These are phyloP conservation scores for Hypoxylon sp. DNA, from an alignment of 2,329 filamentous ascomycete species.

Conservation along the genomic window DNA sequence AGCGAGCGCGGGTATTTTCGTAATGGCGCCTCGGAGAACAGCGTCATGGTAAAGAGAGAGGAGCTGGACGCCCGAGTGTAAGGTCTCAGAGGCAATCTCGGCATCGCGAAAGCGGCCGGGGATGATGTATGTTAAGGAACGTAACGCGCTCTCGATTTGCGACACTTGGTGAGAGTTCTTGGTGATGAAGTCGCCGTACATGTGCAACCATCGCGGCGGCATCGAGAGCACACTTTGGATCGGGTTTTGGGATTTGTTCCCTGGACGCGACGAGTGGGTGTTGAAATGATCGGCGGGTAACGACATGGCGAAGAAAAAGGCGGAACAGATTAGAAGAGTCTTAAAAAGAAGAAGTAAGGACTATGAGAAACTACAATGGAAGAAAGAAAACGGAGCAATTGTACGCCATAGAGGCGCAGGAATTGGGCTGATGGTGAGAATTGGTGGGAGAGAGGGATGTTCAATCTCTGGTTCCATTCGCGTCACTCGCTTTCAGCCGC, in stretches of 20 bases:
- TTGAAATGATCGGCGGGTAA: slow-evolving; percentile 33
- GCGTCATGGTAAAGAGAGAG: slow-evolving; percentile 93
- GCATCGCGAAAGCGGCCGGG: slow-evolving; percentile 91
- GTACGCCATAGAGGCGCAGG: slow-evolving; percentile 2
- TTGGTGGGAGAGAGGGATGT: slow-evolving; percentile 6
- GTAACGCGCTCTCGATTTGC: slow-evolving; percentile 91
- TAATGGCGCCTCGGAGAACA: slow-evolving; percentile 73
- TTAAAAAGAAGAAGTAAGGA: neutral
- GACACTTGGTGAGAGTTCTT: slow-evolving; percentile 94
- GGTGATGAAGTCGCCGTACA: slow-evolving; percentile 90
- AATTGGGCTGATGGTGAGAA: slow-evolving; percentile 5
- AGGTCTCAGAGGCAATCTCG: slow-evolving; percentile 91
- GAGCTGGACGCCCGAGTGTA: slow-evolving; percentile 88
- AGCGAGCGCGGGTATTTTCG: slow-evolving; percentile 66
- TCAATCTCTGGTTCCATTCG: slow-evolving; percentile 8
- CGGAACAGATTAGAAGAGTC: slow-evolving; percentile 6
- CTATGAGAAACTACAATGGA: neutral
- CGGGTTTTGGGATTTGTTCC: slow-evolving; percentile 37
- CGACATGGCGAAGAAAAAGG: slow-evolving; percentile 31
- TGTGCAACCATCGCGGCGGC: slow-evolving; percentile 70
- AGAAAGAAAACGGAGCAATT: slow-evolving; percentile 7
- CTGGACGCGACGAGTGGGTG: slow-evolving; percentile 35
- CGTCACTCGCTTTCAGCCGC: slow-evolving; percentile 13
- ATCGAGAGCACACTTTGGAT: slow-evolving; percentile 60
- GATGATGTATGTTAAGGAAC: slow-evolving; percentile 94